Conservation (phyloP, 1,284 basidiomycete genomes). For the Cutaneotrichosporon sp. region DNA sequence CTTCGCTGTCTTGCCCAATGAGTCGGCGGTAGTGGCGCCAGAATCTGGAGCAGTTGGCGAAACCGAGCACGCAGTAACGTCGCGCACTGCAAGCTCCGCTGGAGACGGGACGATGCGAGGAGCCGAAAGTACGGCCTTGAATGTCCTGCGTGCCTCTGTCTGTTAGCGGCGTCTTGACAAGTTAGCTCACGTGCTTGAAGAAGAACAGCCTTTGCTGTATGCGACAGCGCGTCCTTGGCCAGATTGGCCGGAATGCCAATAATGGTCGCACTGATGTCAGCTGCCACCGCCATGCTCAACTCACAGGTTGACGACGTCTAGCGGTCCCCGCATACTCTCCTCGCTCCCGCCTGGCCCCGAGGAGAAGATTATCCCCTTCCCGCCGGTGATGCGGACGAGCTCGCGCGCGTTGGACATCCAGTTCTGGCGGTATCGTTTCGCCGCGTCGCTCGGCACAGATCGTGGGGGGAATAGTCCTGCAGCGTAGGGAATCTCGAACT, state of each 20-base stretch:
- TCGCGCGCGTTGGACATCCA: conserved; percentile 47
- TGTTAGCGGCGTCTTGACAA: background rate
- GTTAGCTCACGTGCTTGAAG: conserved; percentile 43
- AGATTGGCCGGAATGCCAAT: conserved; percentile 49
- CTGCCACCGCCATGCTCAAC: conserved; percentile 5
- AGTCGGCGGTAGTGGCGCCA: too few relatives aligned
- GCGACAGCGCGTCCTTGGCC: conserved; percentile 42
- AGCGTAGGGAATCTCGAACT: conserved; percentile 48
- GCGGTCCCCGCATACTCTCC: conserved; percentile 35
- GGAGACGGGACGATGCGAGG: conserved; percentile 34
- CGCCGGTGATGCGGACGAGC: conserved; percentile 44
- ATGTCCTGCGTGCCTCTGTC: conserved; percentile 42
- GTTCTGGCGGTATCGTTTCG: conserved; percentile 41
- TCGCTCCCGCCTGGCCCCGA: conserved; percentile 35
- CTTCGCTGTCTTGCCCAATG: too few relatives aligned
- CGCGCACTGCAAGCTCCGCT: too few relatives aligned
- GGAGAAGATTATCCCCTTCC: conserved; percentile 45
- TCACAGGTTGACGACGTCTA: conserved; percentile 46
- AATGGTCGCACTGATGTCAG: conserved; percentile 32
- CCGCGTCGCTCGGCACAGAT: conserved; percentile 26
- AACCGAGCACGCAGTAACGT: too few relatives aligned
- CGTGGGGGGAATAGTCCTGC: conserved; percentile 39
- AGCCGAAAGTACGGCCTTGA: conserved; percentile 42
- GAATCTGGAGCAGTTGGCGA: too few relatives aligned
- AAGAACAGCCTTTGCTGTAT: conserved; percentile 39